Evolutionary conservation across 2,329 filamentous ascomycete genomes (phyloP), one percentile per base, ranked within the genome.

Genomic region (Penicillium glabrum): DNA sequence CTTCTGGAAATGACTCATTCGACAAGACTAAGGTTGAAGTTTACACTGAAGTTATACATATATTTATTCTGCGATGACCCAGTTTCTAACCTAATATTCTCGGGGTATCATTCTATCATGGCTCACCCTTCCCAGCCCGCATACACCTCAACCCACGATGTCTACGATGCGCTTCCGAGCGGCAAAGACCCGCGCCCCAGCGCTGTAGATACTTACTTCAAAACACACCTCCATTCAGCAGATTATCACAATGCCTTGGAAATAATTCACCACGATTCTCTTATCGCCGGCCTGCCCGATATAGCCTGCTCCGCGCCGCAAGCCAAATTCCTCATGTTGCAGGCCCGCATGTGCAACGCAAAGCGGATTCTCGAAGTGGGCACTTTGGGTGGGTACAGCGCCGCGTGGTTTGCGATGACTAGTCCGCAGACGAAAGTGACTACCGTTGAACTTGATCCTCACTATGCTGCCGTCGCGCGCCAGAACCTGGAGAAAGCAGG

Each of bases 301-400:
- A 33, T 61, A 55, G 3, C 58, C 61, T 58, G 43, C 23, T 41
- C 43, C 3, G n/a, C 43, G 5, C 10, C 51, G 13, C 43, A 47
- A 39, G 44, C 43, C 14, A 53, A 53, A 26, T 47, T 41, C 31
- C 44, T 53, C 23, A 46, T 46, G 29, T 33, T 53, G 5, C 51
- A 46, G 16, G 43, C 43, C 24, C 51, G 51, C 23, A 39, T 41
- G 44, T 46, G 43, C 31, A 46, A 46, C 46, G 51, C 31, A 29
- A 47, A 46, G n/a, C 29, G 23, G 8, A 29, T 53, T n/a, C 44
- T 53, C 9, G 51, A 53, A 41, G 51, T 53, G 6, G 51, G 31
- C 9, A 53, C 51, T 41, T 8, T 53, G n/a, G 51, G 51, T 19
- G 44, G 51, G 6, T 53, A 53, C 43, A 46, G 39, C 14, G 51